Evolutionary conservation across 306 rosid species (phyloP), one percentile per base, ranked within the genome.

Genomic region (Neltuma alba): DNA sequence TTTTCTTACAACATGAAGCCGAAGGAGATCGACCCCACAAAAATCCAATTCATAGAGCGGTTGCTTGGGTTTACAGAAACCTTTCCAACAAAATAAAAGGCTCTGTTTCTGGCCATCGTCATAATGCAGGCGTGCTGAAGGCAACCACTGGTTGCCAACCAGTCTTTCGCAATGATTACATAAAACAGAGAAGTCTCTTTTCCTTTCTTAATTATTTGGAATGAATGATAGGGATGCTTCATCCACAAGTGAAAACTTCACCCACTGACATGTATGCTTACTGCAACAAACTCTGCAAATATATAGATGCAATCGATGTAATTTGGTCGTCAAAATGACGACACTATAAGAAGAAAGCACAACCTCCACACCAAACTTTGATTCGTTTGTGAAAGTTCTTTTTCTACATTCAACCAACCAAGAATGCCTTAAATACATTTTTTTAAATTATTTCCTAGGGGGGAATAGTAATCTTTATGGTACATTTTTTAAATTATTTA

Each of bases 221-320:
- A 73, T 73, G 23, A 23, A 25, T 52, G 41, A 40, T 4, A 3
- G 3, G 47, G 45, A 7, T 52, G 76, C 77, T 73, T 73, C 11
- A 36, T 54, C 77, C 13, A 34, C 54, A 73, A 73, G 77, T 50
- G 50, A 73, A 52, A 52, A 36, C 50, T 36, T 36, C 65, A 36
- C 13, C 14, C 2, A 50, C 14, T 16, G 47, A 72, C 63, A 72
- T 47, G 62, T 18, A 72, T 14, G 62, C 31, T 0, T 18, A 50
- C 40, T 52, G 64, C 21, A 4, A 30, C 52, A 5, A 47, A 38
- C 48, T 70, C 30, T n/a, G n/a, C n/a, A n/a, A n/a, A n/a, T n/a
- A n/a, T n/a, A n/a, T n/a, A n/a, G n/a, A n/a, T n/a, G n/a, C n/a
- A n/a, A n/a, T n/a, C n/a, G n/a, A n/a, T 45, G 21, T 15, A 14